phyloP scores from a whole-genome alignment of 2,329 filamentous ascomycete species.

The Hymenoscyphus fructigenus region DNA sequence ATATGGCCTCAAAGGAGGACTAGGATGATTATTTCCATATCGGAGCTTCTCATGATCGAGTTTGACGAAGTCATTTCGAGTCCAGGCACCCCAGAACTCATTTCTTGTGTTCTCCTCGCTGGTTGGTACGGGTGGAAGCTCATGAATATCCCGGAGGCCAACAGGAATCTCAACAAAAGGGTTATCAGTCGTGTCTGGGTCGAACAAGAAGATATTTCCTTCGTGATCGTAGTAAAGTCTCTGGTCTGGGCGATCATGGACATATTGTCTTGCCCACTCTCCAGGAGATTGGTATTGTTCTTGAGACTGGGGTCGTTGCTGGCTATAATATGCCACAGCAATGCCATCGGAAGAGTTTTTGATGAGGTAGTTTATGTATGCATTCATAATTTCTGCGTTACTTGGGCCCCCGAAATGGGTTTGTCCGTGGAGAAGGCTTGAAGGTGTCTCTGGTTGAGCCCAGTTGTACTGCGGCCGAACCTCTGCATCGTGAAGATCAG shows the following conservation, averaged over 20 bases:
- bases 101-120: background rate
- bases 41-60: background rate
- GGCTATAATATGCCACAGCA: too few relatives aligned
- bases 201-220: background rate
- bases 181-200: background rate
- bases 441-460: background rate
- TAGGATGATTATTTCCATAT: too few relatives aligned
- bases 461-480: background rate
- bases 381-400: background rate
- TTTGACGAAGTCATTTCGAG: background rate
- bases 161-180: background rate
- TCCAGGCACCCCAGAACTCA: background rate
- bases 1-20: too few relatives aligned
- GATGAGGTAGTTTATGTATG: conserved; percentile 23
- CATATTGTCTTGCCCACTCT: background rate
- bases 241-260: background rate
- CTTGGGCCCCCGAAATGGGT: too few relatives aligned
- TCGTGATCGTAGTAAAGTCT: background rate
- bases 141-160: background rate
- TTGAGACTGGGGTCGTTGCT: too few relatives aligned
- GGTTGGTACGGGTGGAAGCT: background rate
- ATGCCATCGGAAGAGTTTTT: background rate
- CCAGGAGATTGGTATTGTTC: too few relatives aligned
- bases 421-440: background rate
- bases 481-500: conserved; percentile 16